A percentile compares a stretch with the other conserved stretches of the same genome.
Evolutionary conservation across 768 basidiomycete genomes (phyloP).

Genomic region (Termitomyces sp.): DNA sequence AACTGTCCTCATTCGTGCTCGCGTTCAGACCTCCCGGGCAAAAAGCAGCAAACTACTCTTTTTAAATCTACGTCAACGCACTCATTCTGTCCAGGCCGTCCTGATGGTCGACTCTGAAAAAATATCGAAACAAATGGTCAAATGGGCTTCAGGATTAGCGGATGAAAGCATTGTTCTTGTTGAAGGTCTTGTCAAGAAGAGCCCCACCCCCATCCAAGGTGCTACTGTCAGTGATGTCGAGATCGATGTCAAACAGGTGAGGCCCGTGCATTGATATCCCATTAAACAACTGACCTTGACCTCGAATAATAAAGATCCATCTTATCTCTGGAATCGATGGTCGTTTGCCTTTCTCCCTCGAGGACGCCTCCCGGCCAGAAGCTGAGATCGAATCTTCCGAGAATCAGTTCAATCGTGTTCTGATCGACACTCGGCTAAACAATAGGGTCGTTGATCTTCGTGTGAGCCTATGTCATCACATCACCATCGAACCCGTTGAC

Average conservation of each 20-base stretch:
- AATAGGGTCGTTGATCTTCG: constrained; percentile 93
- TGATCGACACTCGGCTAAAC: constrained; percentile 92
- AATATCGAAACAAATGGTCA: constrained; percentile 97
- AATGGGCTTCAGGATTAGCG: constrained; percentile 77
- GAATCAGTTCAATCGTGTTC: constrained; percentile 73
- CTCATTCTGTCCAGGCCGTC: constrained; percentile 83
- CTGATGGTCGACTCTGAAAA: constrained; percentile 67
- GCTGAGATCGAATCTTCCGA: constrained; percentile 58
- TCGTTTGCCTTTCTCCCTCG: constrained; percentile 86
- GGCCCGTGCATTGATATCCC: background rate
- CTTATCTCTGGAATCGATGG: constrained; percentile 78
- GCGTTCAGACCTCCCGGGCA: constrained; percentile 87
- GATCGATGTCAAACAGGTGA: constrained; percentile 78
- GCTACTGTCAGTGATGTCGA: constrained; percentile 87
- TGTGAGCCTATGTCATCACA: constrained; percentile 42
- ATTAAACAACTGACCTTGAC: background rate
- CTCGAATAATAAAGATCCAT: constrained; percentile 54
- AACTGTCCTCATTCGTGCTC: constrained; percentile 80
- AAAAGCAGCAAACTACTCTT: constrained; percentile 97
- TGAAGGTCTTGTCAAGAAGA: constrained; percentile 77
- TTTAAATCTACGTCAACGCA: constrained; percentile 86
- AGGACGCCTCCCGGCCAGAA: constrained; percentile 89
- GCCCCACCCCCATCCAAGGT: constrained; percentile 86
- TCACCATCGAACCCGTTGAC: background rate
- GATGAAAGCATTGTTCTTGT: constrained; percentile 92